Conservation (phyloP, 345 rosid species). For the Hibiscus tridactylites region DNA sequence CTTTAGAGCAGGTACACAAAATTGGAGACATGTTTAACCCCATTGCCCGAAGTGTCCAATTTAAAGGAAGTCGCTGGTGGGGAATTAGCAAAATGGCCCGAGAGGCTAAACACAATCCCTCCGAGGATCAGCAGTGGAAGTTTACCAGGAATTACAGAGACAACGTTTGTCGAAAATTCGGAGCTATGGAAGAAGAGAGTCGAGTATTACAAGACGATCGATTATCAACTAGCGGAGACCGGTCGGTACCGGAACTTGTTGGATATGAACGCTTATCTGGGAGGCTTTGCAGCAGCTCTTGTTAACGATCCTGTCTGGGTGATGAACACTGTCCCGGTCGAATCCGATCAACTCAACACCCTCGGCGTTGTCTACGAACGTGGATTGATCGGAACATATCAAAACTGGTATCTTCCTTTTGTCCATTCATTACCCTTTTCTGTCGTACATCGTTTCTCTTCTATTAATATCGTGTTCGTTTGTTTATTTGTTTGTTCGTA, state of each 20-base stretch:
- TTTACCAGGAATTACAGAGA: constrained; percentile 46
- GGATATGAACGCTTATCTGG: constrained; percentile 74
- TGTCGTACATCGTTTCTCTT: background rate
- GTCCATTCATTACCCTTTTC: background rate
- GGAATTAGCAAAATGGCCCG: constrained; percentile 66
- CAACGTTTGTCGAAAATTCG: constrained; percentile 40
- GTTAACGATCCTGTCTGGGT: constrained; percentile 77
- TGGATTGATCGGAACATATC: constrained; percentile 88
- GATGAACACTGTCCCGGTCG: constrained; percentile 70
- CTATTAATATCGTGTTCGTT: background rate
- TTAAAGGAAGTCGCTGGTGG: constrained; percentile 66
- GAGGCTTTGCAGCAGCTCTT: constrained; percentile 84
- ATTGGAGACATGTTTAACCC: constrained; percentile 76
- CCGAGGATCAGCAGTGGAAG: constrained; percentile 64
- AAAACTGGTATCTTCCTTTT: constrained; percentile 51
- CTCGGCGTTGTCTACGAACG: constrained; percentile 83
- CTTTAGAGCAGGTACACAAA: constrained; percentile 56
- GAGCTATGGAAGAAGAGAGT: constrained; percentile 67
- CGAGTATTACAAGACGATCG: constrained; percentile 58
- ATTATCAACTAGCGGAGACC: constrained; percentile 46
- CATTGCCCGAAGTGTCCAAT: constrained; percentile 62
- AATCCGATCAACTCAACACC: constrained; percentile 44
- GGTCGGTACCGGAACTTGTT: constrained; percentile 88
- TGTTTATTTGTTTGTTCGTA: background rate
- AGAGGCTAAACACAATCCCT: constrained; percentile 58